Percentiles rank a stretch among this genome's conserved stretches.
Evolutionary conservation across 345 rosid species (phyloP).

Genomic region (Psidium friedrichsthalianum): DNA sequence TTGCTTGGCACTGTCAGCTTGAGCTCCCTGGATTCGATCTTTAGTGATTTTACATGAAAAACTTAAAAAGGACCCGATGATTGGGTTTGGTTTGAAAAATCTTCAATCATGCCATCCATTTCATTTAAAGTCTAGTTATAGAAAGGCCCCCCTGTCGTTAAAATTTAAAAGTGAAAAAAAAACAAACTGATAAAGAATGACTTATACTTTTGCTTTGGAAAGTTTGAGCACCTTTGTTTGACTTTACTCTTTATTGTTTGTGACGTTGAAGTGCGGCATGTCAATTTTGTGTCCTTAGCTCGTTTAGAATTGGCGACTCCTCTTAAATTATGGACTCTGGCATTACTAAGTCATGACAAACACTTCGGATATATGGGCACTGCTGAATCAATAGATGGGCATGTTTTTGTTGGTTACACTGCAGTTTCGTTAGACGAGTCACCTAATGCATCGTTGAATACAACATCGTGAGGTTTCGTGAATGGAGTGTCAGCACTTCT

Average conservation of each 20-base stretch:
- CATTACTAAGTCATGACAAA: neutral
- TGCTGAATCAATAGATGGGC: neutral
- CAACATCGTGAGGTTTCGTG: slow-evolving; percentile 68
- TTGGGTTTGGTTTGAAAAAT: neutral
- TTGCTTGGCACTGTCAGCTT: neutral
- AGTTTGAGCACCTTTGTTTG: neutral
- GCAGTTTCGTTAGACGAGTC: slow-evolving; percentile 87
- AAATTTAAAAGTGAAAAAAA: neutral
- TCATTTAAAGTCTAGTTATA: neutral
- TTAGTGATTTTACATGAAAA: neutral
- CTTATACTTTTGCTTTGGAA: neutral
- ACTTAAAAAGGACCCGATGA: neutral
- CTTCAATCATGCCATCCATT: neutral
- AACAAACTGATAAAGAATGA: neutral
- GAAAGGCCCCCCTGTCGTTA: neutral
- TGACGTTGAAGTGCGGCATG: neutral
- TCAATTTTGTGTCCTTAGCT: neutral
- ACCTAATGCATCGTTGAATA: slow-evolving; percentile 83
- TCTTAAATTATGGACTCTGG: neutral
- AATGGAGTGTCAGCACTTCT: slow-evolving; percentile 82
- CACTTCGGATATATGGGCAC: neutral
- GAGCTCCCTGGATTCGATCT: neutral
- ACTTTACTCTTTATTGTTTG: neutral
- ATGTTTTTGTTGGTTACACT: slow-evolving; percentile 12
- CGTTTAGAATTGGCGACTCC: neutral